Conservation (phyloP, 1,284 basidiomycete genomes). For the Puccinia triticina region DNA sequence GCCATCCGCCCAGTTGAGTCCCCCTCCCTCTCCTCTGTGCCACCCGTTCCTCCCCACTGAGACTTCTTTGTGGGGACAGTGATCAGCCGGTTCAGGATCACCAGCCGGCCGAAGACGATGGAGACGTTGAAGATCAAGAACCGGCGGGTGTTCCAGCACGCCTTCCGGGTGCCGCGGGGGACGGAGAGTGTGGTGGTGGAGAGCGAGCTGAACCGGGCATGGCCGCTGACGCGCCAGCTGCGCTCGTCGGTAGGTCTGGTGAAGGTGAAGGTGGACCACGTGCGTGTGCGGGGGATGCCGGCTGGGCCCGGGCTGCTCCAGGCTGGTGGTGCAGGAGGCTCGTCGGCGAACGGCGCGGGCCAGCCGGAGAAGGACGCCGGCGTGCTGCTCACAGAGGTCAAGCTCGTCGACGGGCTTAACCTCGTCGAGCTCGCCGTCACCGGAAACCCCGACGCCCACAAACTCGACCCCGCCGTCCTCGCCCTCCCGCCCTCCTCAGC, state of each 20-base stretch:
- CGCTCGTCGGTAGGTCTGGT: constrained; percentile 16
- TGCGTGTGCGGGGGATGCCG: background rate
- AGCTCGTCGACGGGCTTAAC: constrained; percentile 53
- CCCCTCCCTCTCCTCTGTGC: too few species aligned
- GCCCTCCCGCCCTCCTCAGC: background rate
- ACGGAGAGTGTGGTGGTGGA: constrained; percentile 31
- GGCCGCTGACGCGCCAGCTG: constrained; percentile 15
- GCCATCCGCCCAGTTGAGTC: constrained; percentile 20
- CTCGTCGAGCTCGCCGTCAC: constrained; percentile 2
- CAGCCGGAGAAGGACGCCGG: constrained; percentile 43
- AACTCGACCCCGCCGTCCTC: background rate
- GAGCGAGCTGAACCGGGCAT: constrained; percentile 28
- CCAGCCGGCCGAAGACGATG: constrained; percentile 33
- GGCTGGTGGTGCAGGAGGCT: too few species aligned
- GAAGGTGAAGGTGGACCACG: constrained; percentile 23
- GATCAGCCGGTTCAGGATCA: constrained; percentile 43
- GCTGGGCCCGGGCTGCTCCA: too few species aligned
- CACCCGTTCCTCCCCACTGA: background rate
- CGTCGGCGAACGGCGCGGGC: constrained; percentile 20
- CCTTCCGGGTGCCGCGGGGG: constrained; percentile 1
- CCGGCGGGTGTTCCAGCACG: constrained; percentile 32
- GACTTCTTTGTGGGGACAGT: constrained; percentile 12
- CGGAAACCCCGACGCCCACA: constrained; percentile 52
- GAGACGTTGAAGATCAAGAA: constrained; percentile 35
- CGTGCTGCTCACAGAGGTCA: constrained; percentile 52